phyloP scores from a whole-genome alignment of 2,329 filamentous ascomycete species.

The Biscogniauxia marginata region DNA sequence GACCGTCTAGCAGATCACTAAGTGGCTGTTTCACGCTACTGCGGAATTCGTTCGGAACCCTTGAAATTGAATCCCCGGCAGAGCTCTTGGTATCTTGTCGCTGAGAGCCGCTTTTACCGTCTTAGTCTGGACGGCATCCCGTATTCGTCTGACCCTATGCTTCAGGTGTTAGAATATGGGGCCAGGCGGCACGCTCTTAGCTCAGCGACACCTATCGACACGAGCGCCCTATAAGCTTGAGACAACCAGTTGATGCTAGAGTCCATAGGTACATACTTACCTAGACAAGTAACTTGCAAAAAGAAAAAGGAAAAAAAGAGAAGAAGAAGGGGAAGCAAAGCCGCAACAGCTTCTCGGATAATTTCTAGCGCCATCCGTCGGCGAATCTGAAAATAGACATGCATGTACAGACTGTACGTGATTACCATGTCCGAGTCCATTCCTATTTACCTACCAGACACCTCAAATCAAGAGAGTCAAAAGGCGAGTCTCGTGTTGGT shows the following conservation, averaged over 20 bases:
- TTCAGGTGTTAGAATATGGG: no score
- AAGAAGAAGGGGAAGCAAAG: no score
- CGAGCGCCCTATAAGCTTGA: no score
- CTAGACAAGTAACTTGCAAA: background rate
- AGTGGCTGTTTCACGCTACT: background rate
- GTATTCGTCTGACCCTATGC: background rate
- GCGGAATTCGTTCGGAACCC: background rate
- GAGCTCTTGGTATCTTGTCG: background rate
- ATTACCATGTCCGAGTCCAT: background rate
- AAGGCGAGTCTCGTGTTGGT: background rate
- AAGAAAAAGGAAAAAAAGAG: background rate
- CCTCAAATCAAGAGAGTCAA: no score
- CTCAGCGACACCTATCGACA: no score
- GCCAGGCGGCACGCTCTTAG: no score
- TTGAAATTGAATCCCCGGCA: background rate
- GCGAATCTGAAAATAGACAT: background rate
- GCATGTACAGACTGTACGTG: background rate
- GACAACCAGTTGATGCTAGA: background rate
- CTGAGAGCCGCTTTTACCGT: background rate
- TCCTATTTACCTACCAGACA: no score
- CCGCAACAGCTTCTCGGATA: background rate
- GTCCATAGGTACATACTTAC: background rate
- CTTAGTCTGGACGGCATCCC: background rate
- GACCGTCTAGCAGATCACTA: background rate
- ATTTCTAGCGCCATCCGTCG: background rate